phyloP scores from a whole-genome alignment of 1,284 basidiomycete species.

The Apiotrichum mycotoxinovorans region DNA sequence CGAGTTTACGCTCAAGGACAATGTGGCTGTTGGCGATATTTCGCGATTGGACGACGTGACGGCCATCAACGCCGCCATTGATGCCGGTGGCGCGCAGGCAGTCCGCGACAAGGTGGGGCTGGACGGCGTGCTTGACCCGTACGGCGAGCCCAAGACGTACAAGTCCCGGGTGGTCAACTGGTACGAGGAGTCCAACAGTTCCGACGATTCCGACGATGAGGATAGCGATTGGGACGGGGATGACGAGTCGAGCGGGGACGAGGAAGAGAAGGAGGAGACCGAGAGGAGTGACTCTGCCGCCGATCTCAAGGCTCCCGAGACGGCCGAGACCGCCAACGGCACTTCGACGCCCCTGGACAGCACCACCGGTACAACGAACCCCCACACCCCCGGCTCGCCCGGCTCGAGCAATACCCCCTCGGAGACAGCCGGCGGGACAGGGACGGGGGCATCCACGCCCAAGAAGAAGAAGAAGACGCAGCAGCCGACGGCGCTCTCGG shows the following conservation, averaged over 20 bases:
- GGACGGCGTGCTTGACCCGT: constrained; percentile 10
- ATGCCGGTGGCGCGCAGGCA: constrained; percentile 62
- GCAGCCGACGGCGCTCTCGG: constrained; percentile 10
- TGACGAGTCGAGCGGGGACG: constrained; percentile 1
- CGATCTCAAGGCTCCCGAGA: too few relatives aligned
- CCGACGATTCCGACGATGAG: background rate
- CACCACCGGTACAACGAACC: too few relatives aligned
- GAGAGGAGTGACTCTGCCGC: background rate
- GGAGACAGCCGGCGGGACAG: background rate
- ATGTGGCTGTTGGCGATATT: constrained; percentile 72
- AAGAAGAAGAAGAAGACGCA: background rate
- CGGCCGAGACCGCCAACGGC: too few relatives aligned
- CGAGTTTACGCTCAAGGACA: constrained; percentile 67
- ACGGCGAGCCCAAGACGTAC: constrained; percentile 4
- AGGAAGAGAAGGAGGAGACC: background rate
- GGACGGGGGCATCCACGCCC: background rate
- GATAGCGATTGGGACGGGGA: constrained; percentile 4
- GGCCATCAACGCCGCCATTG: constrained; percentile 61
- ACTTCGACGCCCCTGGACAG: too few relatives aligned
- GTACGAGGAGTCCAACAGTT: background rate
- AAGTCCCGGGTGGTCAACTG: background rate
- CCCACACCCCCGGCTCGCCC: too few relatives aligned
- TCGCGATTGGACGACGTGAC: constrained; percentile 30
- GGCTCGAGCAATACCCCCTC: too few relatives aligned
- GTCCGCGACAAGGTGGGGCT: constrained; percentile 26